Conservation (phyloP, 2,329 filamentous ascomycete genomes). For the Gaeumannomyces sp. region DNA sequence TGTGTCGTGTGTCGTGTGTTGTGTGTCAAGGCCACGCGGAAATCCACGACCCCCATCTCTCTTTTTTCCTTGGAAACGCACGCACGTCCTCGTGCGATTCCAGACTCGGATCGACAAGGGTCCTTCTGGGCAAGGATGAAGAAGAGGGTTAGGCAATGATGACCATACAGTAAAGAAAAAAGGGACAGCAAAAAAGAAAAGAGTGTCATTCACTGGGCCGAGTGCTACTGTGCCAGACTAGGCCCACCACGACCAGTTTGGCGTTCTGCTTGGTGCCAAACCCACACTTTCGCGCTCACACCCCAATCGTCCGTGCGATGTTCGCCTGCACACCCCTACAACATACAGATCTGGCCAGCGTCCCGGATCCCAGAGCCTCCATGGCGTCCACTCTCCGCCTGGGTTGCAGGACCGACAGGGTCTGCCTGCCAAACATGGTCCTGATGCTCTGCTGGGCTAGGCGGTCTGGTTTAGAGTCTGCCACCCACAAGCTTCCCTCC, state of each 20-base stretch:
- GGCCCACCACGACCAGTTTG: background rate
- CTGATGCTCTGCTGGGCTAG: background rate
- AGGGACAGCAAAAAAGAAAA: background rate
- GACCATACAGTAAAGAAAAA: background rate
- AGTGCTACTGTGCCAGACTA: background rate
- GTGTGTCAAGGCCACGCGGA: background rate
- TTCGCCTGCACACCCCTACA: background rate
- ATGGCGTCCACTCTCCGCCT: background rate
- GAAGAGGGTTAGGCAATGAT: background rate
- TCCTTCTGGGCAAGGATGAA: background rate
- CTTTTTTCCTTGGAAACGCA: background rate
- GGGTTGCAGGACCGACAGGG: constrained; percentile 1
- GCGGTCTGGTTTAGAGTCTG: background rate
- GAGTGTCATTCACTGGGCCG: background rate
- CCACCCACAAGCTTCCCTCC: constrained; percentile 1
- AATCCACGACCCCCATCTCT: background rate
- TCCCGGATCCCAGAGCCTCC: constrained; percentile 2
- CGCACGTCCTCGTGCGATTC: background rate
- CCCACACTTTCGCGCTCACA: background rate
- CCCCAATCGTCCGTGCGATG: background rate
- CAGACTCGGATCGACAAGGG: constrained; percentile 5
- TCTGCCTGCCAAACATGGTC: background rate
- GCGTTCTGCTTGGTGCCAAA: background rate
- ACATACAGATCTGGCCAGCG: background rate
- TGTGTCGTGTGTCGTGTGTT: background rate